Evolutionary conservation across 2,329 filamentous ascomycete species (phyloP).

Genomic region (Exophiala bonariae): DNA sequence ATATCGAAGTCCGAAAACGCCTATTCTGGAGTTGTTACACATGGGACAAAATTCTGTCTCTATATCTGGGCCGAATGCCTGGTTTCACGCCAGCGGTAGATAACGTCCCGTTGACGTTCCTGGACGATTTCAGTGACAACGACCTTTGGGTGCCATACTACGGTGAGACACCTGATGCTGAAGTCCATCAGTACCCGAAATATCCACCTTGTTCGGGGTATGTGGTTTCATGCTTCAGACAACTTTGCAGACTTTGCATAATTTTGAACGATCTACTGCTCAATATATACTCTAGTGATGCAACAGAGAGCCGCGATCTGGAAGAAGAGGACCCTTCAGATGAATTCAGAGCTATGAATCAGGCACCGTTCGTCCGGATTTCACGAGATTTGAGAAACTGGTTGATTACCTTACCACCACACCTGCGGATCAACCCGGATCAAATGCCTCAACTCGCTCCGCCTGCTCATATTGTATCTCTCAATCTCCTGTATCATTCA

Average conservation of each 20-base stretch:
- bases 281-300: conserved; percentile 45
- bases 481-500: conserved; percentile 52
- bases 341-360: conserved; percentile 17
- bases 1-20: conserved; percentile 32
- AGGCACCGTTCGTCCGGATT: conserved; percentile 33
- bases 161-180: conserved; percentile 24
- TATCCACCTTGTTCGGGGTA: conserved; percentile 30
- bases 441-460: conserved; percentile 34
- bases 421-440: conserved; percentile 41
- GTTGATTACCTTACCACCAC: conserved; percentile 42
- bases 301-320: conserved; percentile 38
- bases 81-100: conserved; percentile 26
- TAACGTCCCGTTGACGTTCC: conserved; percentile 27
- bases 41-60: conserved; percentile 34
- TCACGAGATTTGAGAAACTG: conserved; percentile 46
- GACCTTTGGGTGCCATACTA: conserved; percentile 33
- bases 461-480: conserved; percentile 47
- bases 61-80: conserved; percentile 33
- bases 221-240: conserved; percentile 31
- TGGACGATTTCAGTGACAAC: conserved; percentile 31
- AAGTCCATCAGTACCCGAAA: conserved; percentile 16
- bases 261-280: conserved; percentile 49
- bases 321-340: conserved; percentile 19
- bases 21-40: conserved; percentile 35
- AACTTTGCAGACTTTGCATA: conserved; percentile 42